A percentile compares a stretch with the other conserved stretches of the same genome.
phyloP scores from a whole-genome alignment of 139 green algal species.

The Trebouxia sp. region DNA sequence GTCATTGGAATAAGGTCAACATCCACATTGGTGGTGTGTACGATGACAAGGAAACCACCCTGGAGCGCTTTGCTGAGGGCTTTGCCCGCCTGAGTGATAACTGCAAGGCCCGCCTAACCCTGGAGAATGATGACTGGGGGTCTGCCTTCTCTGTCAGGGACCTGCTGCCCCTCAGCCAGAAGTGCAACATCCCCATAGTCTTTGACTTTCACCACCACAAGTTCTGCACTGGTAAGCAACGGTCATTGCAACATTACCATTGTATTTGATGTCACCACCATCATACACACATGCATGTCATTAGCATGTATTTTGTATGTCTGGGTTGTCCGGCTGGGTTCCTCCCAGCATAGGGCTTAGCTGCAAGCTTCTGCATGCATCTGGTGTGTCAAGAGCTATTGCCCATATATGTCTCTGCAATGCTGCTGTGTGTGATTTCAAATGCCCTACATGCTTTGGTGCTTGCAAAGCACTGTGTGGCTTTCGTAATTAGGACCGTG shows the following conservation, averaged over 20 bases:
- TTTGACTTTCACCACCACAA: slow-evolving; percentile 80
- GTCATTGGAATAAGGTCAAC: slow-evolving; percentile 77
- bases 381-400: too few species aligned
- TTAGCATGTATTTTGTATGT: not conserved
- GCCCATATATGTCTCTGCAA: too few species aligned
- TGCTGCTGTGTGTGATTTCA: too few species aligned
- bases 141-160: slow-evolving; percentile 54
- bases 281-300: not conserved
- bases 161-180: slow-evolving; percentile 47
- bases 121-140: slow-evolving; percentile 74
- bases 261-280: too few species aligned
- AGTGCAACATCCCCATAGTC: slow-evolving; percentile 55
- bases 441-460: too few species aligned
- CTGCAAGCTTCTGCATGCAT: too few species aligned
- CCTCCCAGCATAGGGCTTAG: too few species aligned
- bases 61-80: slow-evolving; percentile 60
- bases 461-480: too few species aligned
- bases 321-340: not conserved
- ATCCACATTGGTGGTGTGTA: slow-evolving; percentile 70
- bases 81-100: slow-evolving; percentile 48
- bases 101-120: slow-evolving; percentile 56
- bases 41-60: slow-evolving; percentile 56
- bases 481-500: too few species aligned
- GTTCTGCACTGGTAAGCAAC: slow-evolving; percentile 42
- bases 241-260: too few species aligned